A percentile compares a stretch with the other conserved stretches of the same genome.
Evolutionary conservation across 306 rosid genomes (phyloP).

Genomic region (Rubus idaeus): DNA sequence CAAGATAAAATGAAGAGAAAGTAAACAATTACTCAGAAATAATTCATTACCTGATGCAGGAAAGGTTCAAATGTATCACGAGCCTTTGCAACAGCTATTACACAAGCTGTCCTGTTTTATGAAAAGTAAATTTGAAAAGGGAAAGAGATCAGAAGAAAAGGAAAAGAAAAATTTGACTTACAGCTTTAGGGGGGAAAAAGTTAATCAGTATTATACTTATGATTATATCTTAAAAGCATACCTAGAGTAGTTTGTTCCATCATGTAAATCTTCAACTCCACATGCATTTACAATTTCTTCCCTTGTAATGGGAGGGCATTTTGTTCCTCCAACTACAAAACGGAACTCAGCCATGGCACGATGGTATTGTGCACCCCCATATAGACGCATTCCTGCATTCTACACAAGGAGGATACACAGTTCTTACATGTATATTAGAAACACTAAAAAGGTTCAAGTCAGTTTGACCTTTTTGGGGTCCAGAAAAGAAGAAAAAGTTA

Average conservation of each 20-base stretch:
- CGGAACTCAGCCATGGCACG: conserved; percentile 99
- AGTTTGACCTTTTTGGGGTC: neutral
- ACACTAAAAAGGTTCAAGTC: neutral
- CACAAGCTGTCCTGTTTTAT: conserved; percentile 88
- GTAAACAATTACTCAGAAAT: conserved; percentile 14
- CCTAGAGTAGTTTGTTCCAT: conserved; percentile 98
- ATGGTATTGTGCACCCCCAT: conserved; percentile 99
- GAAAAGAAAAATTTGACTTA: neutral
- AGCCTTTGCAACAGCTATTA: conserved; percentile 97
- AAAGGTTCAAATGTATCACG: conserved; percentile 95
- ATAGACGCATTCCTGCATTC: conserved; percentile 98
- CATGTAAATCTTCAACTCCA: conserved; percentile 98
- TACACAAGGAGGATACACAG: conserved; percentile 19
- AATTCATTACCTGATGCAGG: conserved; percentile 75
- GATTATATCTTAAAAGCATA: conserved; percentile 19
- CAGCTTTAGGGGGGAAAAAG: neutral
- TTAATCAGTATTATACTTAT: neutral
- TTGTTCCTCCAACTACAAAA: conserved; percentile 94
- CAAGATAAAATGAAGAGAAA: conserved; percentile 9
- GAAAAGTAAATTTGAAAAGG: conserved; percentile 1
- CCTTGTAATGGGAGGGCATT: conserved; percentile 94
- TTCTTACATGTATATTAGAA: conserved; percentile 1
- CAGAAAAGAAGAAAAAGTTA: neutral
- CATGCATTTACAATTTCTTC: conserved; percentile 98
- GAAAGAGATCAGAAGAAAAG: neutral